phyloP scores from a whole-genome alignment of 768 basidiomycete genomes.

The Chalciporus chontae region DNA sequence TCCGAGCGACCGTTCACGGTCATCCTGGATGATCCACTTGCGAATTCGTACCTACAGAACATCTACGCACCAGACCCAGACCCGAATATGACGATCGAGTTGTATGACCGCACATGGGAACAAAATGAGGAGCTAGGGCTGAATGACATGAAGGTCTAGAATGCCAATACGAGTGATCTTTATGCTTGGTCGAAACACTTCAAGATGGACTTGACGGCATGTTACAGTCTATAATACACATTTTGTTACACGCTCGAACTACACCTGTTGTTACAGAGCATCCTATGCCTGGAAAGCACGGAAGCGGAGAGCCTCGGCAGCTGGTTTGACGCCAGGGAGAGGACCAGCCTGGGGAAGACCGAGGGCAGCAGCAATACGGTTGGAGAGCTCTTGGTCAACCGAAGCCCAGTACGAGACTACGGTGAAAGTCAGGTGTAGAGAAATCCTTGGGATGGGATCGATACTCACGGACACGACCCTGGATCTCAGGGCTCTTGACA shows the following conservation, averaged over 20 bases:
- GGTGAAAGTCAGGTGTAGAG: too few species aligned
- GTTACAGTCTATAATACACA: too few species aligned
- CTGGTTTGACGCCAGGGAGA: conserved; percentile 53
- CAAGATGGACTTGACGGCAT: too few species aligned
- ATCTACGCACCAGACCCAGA: conserved; percentile 97
- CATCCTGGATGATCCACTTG: conserved; percentile 91
- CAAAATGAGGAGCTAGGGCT: conserved; percentile 96
- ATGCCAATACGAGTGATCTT: not conserved
- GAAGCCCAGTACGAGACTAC: conserved; percentile 68
- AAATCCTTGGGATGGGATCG: too few species aligned
- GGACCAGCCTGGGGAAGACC: conserved; percentile 55
- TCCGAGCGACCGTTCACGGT: conserved; percentile 83
- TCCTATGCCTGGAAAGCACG: conserved; percentile 23
- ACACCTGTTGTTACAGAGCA: too few species aligned
- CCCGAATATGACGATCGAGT: conserved; percentile 83
- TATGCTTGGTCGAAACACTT: not conserved
- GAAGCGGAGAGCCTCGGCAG: conserved; percentile 54
- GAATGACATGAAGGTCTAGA: conserved; percentile 78
- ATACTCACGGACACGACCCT: conserved; percentile 45
- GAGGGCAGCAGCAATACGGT: conserved; percentile 76
- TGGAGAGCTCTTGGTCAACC: conserved; percentile 70
- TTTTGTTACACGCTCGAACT: too few species aligned
- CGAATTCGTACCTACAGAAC: conserved; percentile 95
- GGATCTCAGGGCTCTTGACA: conserved; percentile 60
- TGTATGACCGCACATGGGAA: conserved; percentile 80